Evolutionary conservation across 306 rosid species (phyloP).

Genomic region (Hippophae rhamnoides): DNA sequence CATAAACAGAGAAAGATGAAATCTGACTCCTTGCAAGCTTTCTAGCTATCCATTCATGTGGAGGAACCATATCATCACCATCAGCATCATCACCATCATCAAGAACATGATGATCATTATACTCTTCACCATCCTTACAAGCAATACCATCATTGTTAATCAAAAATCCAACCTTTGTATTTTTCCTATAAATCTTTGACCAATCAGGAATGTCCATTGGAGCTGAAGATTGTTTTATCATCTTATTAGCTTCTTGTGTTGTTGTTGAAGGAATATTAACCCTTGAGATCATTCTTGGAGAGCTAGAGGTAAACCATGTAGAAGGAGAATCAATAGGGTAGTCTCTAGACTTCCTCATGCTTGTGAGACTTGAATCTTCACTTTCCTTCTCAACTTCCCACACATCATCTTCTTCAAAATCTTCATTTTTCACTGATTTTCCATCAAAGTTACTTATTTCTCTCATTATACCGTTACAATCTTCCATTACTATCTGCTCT

Average conservation of each 20-base stretch:
- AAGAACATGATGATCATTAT: too few species aligned
- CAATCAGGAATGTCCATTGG: conserved; percentile 78
- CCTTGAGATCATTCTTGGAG: conserved; percentile 50
- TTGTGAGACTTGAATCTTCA: conserved; percentile 20
- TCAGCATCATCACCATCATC: not conserved
- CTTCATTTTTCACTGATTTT: conserved; percentile 27
- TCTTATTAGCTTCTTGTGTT: conserved; percentile 20
- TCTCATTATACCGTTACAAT: conserved; percentile 24
- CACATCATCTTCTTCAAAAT: conserved; percentile 52
- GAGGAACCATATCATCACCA: conserved; percentile 61
- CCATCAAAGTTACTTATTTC: conserved; percentile 27
- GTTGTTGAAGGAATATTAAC: conserved; percentile 9
- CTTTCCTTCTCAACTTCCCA: conserved; percentile 38
- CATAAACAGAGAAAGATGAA: conserved; percentile 86
- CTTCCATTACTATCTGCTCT: conserved; percentile 47
- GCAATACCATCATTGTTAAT: not conserved
- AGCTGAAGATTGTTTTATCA: conserved; percentile 47
- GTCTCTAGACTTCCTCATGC: conserved; percentile 19
- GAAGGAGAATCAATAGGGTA: conserved; percentile 29
- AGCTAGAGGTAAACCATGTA: conserved; percentile 36
- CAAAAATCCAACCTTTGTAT: conserved; percentile 23
- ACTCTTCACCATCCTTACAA: too few species aligned
- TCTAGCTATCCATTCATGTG: conserved; percentile 91
- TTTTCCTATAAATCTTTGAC: conserved; percentile 71
- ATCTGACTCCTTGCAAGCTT: conserved; percentile 82